Conservation (phyloP, 2,329 filamentous ascomycete genomes). For the Penicillium olsonii region DNA sequence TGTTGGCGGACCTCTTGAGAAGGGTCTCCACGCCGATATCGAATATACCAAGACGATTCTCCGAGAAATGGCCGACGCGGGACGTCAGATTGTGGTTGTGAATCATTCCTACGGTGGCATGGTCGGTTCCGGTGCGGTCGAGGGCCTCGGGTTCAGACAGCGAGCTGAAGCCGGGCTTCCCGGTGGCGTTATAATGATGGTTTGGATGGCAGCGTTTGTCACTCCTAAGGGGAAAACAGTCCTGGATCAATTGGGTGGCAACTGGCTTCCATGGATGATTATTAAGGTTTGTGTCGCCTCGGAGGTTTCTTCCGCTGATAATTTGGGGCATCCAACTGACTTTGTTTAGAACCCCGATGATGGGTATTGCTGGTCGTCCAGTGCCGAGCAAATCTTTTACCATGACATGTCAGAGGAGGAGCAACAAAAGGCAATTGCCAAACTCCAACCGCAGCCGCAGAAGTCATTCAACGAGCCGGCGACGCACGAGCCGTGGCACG, state of each 20-base stretch:
- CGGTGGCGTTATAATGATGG: conserved; percentile 33
- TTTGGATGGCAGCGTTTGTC: conserved; percentile 38
- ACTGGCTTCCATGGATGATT: conserved; percentile 28
- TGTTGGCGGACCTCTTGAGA: conserved; percentile 27
- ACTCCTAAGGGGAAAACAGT: conserved; percentile 34
- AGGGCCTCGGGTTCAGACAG: conserved; percentile 27
- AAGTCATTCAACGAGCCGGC: conserved; percentile 26
- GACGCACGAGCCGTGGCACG: conserved; percentile 34
- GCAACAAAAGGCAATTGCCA: conserved; percentile 23
- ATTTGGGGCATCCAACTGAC: not conserved
- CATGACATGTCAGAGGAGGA: conserved; percentile 30
- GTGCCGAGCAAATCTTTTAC: conserved; percentile 27
- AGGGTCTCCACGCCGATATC: conserved; percentile 37
- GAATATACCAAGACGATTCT: conserved; percentile 30
- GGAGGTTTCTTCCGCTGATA: no score
- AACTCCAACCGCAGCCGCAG: conserved; percentile 26
- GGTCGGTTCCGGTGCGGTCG: conserved; percentile 27
- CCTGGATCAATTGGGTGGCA: conserved; percentile 27
- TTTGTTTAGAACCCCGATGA: conserved; percentile 13
- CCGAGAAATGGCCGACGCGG: conserved; percentile 25
- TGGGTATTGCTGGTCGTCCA: conserved; percentile 17
- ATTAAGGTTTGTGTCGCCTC: conserved; percentile 16
- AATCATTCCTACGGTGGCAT: conserved; percentile 35
- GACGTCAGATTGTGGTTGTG: conserved; percentile 27
- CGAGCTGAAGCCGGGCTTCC: conserved; percentile 20